Evolutionary conservation across 2,329 filamentous ascomycete genomes (phyloP).

Genomic region (Phialocephala sp.): DNA sequence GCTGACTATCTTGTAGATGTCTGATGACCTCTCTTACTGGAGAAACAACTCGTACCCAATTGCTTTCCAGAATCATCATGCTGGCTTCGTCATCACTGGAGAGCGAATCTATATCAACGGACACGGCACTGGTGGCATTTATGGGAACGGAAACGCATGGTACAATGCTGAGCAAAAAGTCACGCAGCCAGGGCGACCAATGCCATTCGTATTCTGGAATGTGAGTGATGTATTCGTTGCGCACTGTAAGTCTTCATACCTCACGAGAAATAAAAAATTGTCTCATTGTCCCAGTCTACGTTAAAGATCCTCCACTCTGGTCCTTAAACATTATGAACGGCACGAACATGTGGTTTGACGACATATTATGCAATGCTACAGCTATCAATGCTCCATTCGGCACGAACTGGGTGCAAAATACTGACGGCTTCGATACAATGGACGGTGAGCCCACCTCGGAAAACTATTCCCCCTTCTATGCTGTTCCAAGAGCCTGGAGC

Average conservation of each 20-base stretch:
- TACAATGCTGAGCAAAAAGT: constrained; percentile 54
- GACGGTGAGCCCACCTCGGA: constrained; percentile 41
- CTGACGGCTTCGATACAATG: constrained; percentile 63
- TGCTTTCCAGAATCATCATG: constrained; percentile 60
- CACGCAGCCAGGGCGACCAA: constrained; percentile 57
- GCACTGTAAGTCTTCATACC: constrained; percentile 45
- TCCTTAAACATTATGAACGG: constrained; percentile 63
- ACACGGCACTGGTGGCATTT: constrained; percentile 56
- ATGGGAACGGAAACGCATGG: constrained; percentile 61
- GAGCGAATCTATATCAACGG: constrained; percentile 57
- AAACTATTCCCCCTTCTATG: no score
- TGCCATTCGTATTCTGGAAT: constrained; percentile 65
- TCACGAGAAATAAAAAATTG: no score
- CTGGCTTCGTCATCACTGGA: constrained; percentile 57
- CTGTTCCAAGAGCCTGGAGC: no score
- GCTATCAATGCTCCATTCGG: constrained; percentile 56
- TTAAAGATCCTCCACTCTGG: constrained; percentile 59
- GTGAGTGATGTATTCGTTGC: constrained; percentile 58
- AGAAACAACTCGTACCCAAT: constrained; percentile 58
- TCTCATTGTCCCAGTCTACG: constrained; percentile 43
- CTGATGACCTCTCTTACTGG: constrained; percentile 59
- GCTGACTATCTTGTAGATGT: constrained; percentile 39
- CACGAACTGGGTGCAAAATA: constrained; percentile 62
- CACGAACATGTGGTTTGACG: constrained; percentile 56
- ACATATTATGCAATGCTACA: constrained; percentile 57